Evolutionary conservation across 768 basidiomycete genomes (phyloP), one percentile per base, ranked within the genome.

Genomic region (Naganishia friedmannii): DNA sequence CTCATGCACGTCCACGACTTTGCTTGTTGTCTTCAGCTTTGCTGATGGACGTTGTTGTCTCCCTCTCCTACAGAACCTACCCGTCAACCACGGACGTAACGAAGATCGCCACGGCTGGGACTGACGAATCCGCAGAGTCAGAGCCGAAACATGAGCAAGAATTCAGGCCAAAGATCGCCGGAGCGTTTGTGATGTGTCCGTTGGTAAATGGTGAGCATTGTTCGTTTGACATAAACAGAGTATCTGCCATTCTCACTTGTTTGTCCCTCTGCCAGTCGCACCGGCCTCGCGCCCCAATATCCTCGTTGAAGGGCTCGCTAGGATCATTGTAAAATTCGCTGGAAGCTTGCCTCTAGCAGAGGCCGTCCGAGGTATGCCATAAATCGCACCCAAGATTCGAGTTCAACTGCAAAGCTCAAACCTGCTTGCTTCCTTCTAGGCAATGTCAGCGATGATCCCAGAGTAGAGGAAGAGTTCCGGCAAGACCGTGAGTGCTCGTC

Each of bases 381-480:
- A 19, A 17, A 19, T 53, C 42, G n/a, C 19, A 29, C 51, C 19
- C 12, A 21, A 9, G n/a, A n/a, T n/a, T 26, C 31, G 13, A 53
- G 2, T 51, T 45, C 54, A 32, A 6, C 34, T 4, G 34, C 12
- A 23, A 34, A 26, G 0, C 19, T 29, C 32, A 9, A 54, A 31
- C 51, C 45, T 55, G 17, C 9, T 23, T 23, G 26, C 26, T 42
- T 51, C 48, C 9, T 23, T 31, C 45, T 34, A 74, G 81, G 82
- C 28, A 81, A 80, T 23, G 79, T 78, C 9, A 80, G 77, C 65
- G 81, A 82, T 70, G 82, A 83, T 75, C 82, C 82, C 1, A 74
- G 78, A 45, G 81, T 82, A 3, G 81, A 82, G 65, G 78, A 77
- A 46, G 82, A 82, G 51, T 82, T 82, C 72, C 75, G 73, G 28